Conservation (phyloP, 2,329 filamentous ascomycete genomes). For the Ascochyta clinopodiicola region DNA sequence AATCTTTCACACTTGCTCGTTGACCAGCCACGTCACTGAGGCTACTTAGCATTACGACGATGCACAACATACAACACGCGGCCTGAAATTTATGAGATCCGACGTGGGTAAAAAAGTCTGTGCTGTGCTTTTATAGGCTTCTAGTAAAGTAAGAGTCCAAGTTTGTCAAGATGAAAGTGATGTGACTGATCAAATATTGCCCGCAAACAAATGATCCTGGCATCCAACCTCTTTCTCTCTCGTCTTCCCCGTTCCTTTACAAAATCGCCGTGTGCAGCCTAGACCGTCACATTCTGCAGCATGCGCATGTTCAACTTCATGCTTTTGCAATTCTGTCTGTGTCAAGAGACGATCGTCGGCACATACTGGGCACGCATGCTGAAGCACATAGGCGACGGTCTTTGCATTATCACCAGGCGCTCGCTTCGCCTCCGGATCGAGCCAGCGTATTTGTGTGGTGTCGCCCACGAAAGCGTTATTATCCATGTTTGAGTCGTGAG, state of each 20-base stretch:
- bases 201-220: slow-evolving; percentile 19
- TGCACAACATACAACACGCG: too few species aligned
- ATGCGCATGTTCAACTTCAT: slow-evolving; percentile 37
- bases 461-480: slow-evolving; percentile 29
- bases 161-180: too few species aligned
- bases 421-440: slow-evolving; percentile 14
- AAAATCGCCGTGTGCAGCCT: slow-evolving; percentile 36
- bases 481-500: not conserved
- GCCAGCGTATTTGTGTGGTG: slow-evolving; percentile 40
- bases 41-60: too few species aligned
- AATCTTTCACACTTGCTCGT: too few species aligned
- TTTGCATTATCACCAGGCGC: slow-evolving; percentile 19
- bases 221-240: not conserved
- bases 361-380: slow-evolving; percentile 32
- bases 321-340: slow-evolving; percentile 30
- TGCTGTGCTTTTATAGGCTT: too few species aligned
- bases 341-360: slow-evolving; percentile 33
- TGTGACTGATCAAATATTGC: not conserved
- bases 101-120: too few species aligned
- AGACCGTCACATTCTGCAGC: slow-evolving; percentile 20
- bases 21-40: too few species aligned
- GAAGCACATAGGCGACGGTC: slow-evolving; percentile 18
- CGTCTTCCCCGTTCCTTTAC: slow-evolving; percentile 16
- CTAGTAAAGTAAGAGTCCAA: too few species aligned
- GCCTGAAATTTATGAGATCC: too few species aligned